Evolutionary conservation across 768 basidiomycete genomes (phyloP), one percentile per base, ranked within the genome.

Genomic region (Leucogyrophana mollusca): DNA sequence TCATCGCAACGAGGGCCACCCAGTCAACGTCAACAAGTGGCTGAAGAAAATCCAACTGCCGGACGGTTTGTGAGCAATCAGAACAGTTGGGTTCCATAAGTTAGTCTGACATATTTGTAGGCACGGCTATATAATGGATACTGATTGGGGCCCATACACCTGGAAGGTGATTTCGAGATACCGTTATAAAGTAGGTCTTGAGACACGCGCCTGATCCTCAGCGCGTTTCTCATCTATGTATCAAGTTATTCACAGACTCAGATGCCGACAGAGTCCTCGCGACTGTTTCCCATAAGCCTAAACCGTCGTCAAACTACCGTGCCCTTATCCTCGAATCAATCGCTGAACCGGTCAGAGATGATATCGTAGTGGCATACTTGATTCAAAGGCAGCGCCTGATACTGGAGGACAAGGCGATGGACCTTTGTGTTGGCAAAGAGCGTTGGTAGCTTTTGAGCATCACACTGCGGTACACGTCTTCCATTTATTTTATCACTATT

Each of bases 331-430:
- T 66, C 13, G 53, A 62, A 24, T 47, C 49, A 4, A 21, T 34
- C 14, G 58, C 56, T 3, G 63, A 65, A 43, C 58, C 58, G 4
- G 45, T 65, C 10, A 49, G 63, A 18, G 65, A 65, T n/a, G 65
- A 62, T 8, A 52, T 66, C 34, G 46, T 60, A 9, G 47, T 66
- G 14, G 58, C 53, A 7, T 65, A 66, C 44, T 35, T 62, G 22
- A 25, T 65, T 9, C 65, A 65, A 21, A 56, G 52, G 43, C 51
- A 64, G 21, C 57, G 63, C 21, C 18, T 58, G 1, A 49, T 30
- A 33, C 25, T 60, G 50, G 62, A 66, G 36, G 53, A 24, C 45
- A 55, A 30, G 46, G 52, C 62, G 0, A 13, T 64, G n/a, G 51
- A 64, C 18, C 55, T 64, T 14, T 54, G 64, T 22, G 56, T 56